Base-by-base conservation (phyloP, 2,329 filamentous ascomycete species). In the Colletotrichum tofieldiae region DNA sequence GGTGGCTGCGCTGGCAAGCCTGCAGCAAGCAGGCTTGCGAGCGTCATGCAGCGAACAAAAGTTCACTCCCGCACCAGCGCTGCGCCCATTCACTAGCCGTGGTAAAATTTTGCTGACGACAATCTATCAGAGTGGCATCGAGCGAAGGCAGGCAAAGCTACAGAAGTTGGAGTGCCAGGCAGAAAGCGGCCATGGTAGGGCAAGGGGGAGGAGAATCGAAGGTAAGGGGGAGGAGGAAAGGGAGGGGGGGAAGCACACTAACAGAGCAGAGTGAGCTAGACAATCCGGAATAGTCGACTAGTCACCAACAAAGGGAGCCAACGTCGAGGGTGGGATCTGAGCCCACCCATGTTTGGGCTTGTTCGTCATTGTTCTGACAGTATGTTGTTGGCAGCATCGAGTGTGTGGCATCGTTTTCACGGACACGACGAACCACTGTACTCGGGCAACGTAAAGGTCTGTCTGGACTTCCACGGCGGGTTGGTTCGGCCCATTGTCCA, bases 351-450 rank as follows among this genome's bases (percentile, higher is more conserved):
- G n/a, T 26, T 18, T 32, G 26, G 18, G 29, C 16, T n/a, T 32
- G 29, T 26, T 54, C 18, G 51, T 14, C 51, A 54, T 20, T n/a
- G 29, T 54, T n/a, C 18, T 35, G 29, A 29, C 18, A n/a, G 12
- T n/a, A 61, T 5, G 29, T 35, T 37, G 18, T 20, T 61, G 43
- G 16, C 20, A 49, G 58, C 43, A 49, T 61, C 32, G 12, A n/a
- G 16, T 23, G 20, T 35, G 29, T 49, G 41, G 18, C 7, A 47
- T 16, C 12, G 18, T 16, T 11, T 6, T 26, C 14, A 7, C n/a
- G 59, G 43, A 61, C 59, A 49, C 18, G 43, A 61, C 14, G 59
- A 61, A 37, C 29, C 5, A 37, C 32, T 16, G 32, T 37, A 37
- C 32, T n/a, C 5, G 47, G 52, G 18, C 29, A 37, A 32, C 9